phyloP scores from a whole-genome alignment of 1,139 yeast genomes.

The Blastobotrys indianensis region DNA sequence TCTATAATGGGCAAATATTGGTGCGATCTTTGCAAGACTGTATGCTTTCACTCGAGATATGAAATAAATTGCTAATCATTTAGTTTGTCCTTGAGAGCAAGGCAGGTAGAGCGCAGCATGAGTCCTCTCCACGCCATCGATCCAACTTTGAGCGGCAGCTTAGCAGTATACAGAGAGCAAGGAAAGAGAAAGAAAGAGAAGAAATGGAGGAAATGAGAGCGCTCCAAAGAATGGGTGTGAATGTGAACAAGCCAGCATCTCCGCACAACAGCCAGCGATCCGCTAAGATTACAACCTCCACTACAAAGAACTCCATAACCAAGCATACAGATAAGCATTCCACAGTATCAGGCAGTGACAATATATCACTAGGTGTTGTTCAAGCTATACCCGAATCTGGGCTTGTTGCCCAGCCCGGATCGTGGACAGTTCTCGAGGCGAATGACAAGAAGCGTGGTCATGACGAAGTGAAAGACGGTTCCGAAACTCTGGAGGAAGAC shows the following conservation, averaged over 20 bases:
- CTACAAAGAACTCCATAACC: background rate
- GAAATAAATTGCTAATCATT: background rate
- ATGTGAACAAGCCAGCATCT: background rate
- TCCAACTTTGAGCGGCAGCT: constrained; percentile 29
- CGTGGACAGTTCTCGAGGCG: constrained; percentile 3
- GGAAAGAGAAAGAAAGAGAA: constrained; percentile 26
- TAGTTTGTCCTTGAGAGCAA: constrained; percentile 43
- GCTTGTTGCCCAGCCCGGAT: constrained; percentile 3
- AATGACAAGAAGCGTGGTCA: constrained; percentile 7
- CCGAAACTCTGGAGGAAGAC: constrained; percentile 8
- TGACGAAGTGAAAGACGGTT: background rate
- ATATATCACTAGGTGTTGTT: background rate
- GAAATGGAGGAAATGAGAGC: constrained; percentile 21
- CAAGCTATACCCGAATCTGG: background rate
- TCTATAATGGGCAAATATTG: constrained; percentile 37
- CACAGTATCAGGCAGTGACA: background rate
- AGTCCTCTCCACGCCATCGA: constrained; percentile 37
- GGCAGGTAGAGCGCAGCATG: constrained; percentile 37
- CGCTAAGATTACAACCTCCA: background rate
- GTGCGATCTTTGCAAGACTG: constrained; percentile 41
- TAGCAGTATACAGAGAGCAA: constrained; percentile 32
- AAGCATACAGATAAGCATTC: background rate
- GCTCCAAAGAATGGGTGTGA: constrained; percentile 6
- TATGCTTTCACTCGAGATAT: constrained; percentile 24
- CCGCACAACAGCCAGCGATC: background rate